phyloP scores from a whole-genome alignment of 1,284 basidiomycete species.

The Coniferiporia sulphurascens region DNA sequence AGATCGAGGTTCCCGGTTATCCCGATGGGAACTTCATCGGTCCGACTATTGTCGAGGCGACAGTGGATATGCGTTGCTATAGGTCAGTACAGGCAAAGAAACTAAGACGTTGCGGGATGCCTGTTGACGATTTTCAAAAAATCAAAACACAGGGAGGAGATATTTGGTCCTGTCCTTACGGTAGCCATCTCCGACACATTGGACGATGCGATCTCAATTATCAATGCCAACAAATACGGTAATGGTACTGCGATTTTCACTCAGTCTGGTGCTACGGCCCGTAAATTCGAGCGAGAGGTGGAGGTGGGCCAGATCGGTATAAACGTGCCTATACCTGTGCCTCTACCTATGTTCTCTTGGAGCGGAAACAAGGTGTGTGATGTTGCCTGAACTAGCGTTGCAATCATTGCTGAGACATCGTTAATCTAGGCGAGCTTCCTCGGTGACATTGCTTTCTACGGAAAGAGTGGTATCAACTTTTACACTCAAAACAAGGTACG shows the following conservation, averaged over 20 bases:
- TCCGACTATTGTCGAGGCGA: constrained; percentile 85
- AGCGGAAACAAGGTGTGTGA: constrained; percentile 73
- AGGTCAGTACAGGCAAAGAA: constrained; percentile 47
- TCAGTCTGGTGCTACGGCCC: constrained; percentile 91
- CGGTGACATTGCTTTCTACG: constrained; percentile 89
- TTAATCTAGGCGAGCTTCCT: constrained; percentile 58
- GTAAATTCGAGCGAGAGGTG: constrained; percentile 87
- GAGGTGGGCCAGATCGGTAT: constrained; percentile 93
- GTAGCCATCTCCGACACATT: constrained; percentile 81
- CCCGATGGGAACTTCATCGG: constrained; percentile 94
- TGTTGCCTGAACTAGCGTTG: background rate
- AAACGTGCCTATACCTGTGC: constrained; percentile 91
- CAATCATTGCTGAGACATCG: constrained; percentile 34
- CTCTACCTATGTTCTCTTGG: constrained; percentile 91
- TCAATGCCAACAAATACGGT: constrained; percentile 87
- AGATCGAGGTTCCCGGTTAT: constrained; percentile 66
- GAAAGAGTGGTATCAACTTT: constrained; percentile 84
- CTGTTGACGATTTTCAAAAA: constrained; percentile 1
- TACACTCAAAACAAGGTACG: constrained; percentile 84
- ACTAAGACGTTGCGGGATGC: background rate
- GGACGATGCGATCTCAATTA: constrained; percentile 87
- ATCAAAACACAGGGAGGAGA: constrained; percentile 67
- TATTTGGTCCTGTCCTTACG: constrained; percentile 90
- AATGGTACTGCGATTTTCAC: constrained; percentile 98
- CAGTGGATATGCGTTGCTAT: constrained; percentile 84